Evolutionary conservation across 2,329 filamentous ascomycete species (phyloP).

Genomic region (Diplodia scrobiculata): DNA sequence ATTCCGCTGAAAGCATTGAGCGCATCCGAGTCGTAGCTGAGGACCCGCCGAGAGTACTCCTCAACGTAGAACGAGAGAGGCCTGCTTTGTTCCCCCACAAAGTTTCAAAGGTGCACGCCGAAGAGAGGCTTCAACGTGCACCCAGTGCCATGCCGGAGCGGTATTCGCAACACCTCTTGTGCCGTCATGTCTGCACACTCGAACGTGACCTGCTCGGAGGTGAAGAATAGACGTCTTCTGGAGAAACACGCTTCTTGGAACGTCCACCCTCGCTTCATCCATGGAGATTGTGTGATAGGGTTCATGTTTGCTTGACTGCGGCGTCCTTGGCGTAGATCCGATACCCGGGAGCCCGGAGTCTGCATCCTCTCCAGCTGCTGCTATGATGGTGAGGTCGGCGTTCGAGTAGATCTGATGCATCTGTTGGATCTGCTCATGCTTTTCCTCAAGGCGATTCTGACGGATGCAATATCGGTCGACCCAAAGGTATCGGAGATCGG

Average conservation of each 20-base stretch:
- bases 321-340: neutral
- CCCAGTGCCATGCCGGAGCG: neutral
- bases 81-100: neutral
- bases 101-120: neutral
- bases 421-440: neutral
- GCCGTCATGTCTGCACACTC: conserved; percentile 12
- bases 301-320: neutral
- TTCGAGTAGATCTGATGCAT: conserved; percentile 10
- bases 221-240: conserved; percentile 10
- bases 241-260: conserved; percentile 15
- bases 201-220: conserved; percentile 3
- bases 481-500: conserved; percentile 16
- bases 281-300: neutral
- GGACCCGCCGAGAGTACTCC: neutral
- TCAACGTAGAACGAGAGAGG: neutral
- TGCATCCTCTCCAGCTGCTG: neutral
- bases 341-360: neutral
- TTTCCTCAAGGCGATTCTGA: neutral
- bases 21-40: neutral
- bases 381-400: neutral
- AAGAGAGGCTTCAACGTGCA: conserved; percentile 2
- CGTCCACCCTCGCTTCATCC: conserved; percentile 17
- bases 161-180: neutral
- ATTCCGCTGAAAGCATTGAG: conserved; percentile 8
- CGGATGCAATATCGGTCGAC: neutral